Percentiles rank a stretch among this genome's conserved stretches.
phyloP scores from a whole-genome alignment of 495 filamentous ascomycete species.

The Annulohypoxylon stygium region DNA sequence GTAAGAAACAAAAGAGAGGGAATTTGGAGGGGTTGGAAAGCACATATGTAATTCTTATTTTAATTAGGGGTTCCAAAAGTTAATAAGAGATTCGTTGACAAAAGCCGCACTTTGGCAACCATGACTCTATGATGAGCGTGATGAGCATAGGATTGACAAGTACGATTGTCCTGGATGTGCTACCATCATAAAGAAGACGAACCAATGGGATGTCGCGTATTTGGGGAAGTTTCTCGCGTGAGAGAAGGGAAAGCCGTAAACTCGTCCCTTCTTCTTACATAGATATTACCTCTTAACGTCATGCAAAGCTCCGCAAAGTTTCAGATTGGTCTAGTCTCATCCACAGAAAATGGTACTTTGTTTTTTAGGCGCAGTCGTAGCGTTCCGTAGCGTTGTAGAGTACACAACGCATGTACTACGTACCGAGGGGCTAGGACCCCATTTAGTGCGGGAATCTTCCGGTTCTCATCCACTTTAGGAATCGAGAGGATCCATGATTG shows the following conservation, averaged over 20 bases:
- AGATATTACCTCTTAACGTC: conserved; percentile 41
- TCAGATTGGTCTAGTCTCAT: conserved; percentile 39
- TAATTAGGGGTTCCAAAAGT: conserved; percentile 1
- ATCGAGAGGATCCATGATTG: conserved; percentile 29
- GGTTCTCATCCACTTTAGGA: conserved; percentile 42
- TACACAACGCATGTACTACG: conserved; percentile 14
- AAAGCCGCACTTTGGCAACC: conserved; percentile 23
- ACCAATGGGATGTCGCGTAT: conserved; percentile 39
- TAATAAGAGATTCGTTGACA: conserved; percentile 22
- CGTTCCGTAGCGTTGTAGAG: conserved; percentile 1
- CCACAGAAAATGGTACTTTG: conserved; percentile 25
- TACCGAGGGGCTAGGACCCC: conserved; percentile 27
- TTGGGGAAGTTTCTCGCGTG: conserved; percentile 54
- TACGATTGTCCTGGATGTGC: conserved; percentile 2
- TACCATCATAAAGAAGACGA: background rate
- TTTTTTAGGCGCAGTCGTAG: conserved; percentile 2
- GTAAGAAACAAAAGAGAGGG: background rate
- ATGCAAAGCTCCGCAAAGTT: conserved; percentile 44
- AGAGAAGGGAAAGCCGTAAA: conserved; percentile 40
- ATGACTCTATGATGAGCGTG: conserved; percentile 34
- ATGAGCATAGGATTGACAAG: conserved; percentile 26
- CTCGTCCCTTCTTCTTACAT: conserved; percentile 31
- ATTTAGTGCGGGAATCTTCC: conserved; percentile 48
- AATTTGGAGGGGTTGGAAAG: conserved; percentile 24
- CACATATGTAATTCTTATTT: background rate